These are phyloP conservation scores for Phalaenopsis equestris DNA, from an alignment of 106 monocot genomes.

Conservation along the genomic window DNA sequence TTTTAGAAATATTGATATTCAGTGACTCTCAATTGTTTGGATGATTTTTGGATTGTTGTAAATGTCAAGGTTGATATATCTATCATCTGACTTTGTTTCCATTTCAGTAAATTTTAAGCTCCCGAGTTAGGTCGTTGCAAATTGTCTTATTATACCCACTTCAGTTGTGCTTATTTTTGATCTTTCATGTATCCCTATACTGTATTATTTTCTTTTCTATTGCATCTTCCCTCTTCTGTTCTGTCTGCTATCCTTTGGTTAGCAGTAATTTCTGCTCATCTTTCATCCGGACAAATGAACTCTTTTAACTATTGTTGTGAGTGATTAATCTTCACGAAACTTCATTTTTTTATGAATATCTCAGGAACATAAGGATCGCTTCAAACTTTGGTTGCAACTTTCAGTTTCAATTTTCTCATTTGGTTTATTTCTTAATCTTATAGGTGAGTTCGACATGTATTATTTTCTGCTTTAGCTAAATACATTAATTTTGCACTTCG, in stretches of 20 bases:
- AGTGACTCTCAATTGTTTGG: too few species aligned
- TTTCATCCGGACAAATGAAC: not conserved
- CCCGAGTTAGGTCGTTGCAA: too few species aligned
- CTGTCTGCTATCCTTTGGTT: not conserved
- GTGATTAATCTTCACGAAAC: not conserved
- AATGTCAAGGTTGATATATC: too few species aligned
- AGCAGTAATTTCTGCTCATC: not conserved
- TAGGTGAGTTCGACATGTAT: conserved; percentile 27
- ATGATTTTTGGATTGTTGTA: too few species aligned
- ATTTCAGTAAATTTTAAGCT: too few species aligned
- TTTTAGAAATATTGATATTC: too few species aligned
- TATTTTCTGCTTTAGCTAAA: not conserved
- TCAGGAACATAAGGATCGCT: conserved; percentile 63
- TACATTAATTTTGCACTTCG: not conserved
- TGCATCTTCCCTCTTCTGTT: not conserved
- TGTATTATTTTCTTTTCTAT: not conserved
- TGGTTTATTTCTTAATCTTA: conserved; percentile 43
- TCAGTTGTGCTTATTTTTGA: not conserved
- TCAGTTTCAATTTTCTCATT: conserved; percentile 44
- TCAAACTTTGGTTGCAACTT: conserved; percentile 39
- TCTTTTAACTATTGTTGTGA: not conserved
- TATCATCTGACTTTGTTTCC: too few species aligned
- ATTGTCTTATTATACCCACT: not conserved
- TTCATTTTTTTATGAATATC: conserved; percentile 4
- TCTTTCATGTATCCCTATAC: not conserved